Evolutionary conservation across 2,329 filamentous ascomycete species (phyloP).

Genomic region (Trichoderma afroharzianum): DNA sequence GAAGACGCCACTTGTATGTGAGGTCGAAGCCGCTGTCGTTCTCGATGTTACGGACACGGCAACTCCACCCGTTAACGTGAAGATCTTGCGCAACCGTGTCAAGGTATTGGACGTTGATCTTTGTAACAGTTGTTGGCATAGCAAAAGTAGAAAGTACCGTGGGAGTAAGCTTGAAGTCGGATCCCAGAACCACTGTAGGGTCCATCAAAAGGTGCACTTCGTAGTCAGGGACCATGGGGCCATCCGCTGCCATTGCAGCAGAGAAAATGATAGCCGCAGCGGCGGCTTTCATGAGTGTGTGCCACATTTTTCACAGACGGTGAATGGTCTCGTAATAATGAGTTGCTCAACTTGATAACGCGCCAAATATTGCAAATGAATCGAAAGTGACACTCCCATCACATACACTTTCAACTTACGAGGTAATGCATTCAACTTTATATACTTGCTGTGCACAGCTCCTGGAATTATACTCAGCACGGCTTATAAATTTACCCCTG

Average conservation of each 20-base stretch:
- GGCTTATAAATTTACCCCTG: no score
- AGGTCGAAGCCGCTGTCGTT: constrained; percentile 6
- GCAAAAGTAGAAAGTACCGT: constrained; percentile 5
- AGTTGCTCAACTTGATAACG: not conserved
- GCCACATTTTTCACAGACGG: not conserved
- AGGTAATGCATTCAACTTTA: not conserved
- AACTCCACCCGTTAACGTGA: constrained; percentile 6
- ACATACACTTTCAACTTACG: not conserved
- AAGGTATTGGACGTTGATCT: constrained; percentile 11
- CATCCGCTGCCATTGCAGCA: not conserved
- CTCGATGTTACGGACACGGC: constrained; percentile 5
- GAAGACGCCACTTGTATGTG: constrained; percentile 7
- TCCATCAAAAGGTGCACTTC: constrained; percentile 6
- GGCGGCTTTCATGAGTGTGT: not conserved
- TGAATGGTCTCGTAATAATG: not conserved
- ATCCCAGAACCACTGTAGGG: not conserved
- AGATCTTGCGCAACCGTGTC: not conserved
- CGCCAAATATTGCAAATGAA: not conserved
- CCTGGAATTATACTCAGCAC: no score
- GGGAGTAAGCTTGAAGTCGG: constrained; percentile 6
- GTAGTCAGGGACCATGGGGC: constrained; percentile 3
- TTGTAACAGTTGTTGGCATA: constrained; percentile 8
- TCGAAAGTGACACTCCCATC: not conserved
- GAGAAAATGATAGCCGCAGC: not conserved
- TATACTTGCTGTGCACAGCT: not conserved